Conservation (phyloP, 257 asterid genomes). For the Forsythia suspensa region DNA sequence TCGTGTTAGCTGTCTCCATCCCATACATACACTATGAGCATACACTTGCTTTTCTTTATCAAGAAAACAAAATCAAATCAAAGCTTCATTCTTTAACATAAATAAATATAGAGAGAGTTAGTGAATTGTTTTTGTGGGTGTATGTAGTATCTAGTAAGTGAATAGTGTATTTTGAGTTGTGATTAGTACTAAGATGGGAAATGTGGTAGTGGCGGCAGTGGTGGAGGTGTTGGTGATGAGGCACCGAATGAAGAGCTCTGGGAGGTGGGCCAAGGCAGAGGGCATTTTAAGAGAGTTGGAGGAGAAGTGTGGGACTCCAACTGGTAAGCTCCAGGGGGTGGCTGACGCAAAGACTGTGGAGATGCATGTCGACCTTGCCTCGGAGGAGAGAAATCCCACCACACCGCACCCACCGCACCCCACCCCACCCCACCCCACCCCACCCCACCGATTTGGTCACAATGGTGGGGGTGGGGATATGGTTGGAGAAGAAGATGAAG, state of each 20-base stretch:
- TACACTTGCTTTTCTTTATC: background rate
- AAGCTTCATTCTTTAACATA: constrained; percentile 25
- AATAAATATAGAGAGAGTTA: background rate
- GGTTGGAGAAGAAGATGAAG: too few relatives aligned
- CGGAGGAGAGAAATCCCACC: constrained; percentile 37
- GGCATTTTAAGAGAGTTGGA: constrained; percentile 66
- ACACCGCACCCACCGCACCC: too few relatives aligned
- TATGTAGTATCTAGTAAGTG: background rate
- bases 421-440: too few relatives aligned
- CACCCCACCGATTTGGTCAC: too few relatives aligned
- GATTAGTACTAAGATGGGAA: constrained; percentile 47
- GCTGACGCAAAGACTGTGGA: constrained; percentile 92
- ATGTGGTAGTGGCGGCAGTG: constrained; percentile 54
- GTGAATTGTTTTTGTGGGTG: background rate
- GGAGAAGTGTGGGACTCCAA: constrained; percentile 69
- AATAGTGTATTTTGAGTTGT: background rate
- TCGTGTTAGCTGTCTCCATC: too few relatives aligned
- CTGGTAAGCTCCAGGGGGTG: constrained; percentile 65
- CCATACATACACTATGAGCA: constrained; percentile 1
- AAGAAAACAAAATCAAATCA: constrained; percentile 16
- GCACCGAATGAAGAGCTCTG: constrained; percentile 56
- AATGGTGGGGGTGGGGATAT: too few relatives aligned
- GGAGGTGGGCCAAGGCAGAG: constrained; percentile 63
- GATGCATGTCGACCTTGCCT: constrained; percentile 94
- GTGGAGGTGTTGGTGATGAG: constrained; percentile 56